A percentile compares a stretch with the other conserved stretches of the same genome.
Evolutionary conservation across 2,329 filamentous ascomycete species (phyloP).

Genomic region (Xylaria sp.): DNA sequence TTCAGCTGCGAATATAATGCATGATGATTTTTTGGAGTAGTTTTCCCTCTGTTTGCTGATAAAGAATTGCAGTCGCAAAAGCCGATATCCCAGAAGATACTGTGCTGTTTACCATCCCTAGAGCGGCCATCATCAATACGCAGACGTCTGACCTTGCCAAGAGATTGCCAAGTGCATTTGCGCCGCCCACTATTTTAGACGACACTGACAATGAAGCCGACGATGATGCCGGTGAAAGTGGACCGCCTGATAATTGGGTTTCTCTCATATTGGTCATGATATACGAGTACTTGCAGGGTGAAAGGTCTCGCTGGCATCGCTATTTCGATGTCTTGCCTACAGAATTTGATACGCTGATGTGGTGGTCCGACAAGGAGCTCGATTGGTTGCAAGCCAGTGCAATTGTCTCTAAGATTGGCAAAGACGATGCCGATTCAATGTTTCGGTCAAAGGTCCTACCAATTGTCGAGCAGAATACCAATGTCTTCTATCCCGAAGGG

Average conservation of each 20-base stretch:
- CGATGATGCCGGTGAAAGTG: slow-evolving; percentile 49
- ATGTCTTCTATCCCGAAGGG: slow-evolving; percentile 58
- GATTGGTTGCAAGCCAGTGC: slow-evolving; percentile 79
- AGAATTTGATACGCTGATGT: slow-evolving; percentile 87
- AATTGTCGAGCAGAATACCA: slow-evolving; percentile 58
- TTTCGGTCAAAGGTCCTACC: slow-evolving; percentile 69
- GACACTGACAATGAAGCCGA: slow-evolving; percentile 54
- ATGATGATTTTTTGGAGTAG: too few species aligned
- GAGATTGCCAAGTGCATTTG: slow-evolving; percentile 66
- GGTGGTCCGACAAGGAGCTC: slow-evolving; percentile 80
- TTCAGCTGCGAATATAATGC: background rate
- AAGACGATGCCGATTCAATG: slow-evolving; percentile 73
- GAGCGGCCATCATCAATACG: slow-evolving; percentile 74
- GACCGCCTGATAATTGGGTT: slow-evolving; percentile 64
- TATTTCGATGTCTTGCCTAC: slow-evolving; percentile 81
- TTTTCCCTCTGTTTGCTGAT: slow-evolving; percentile 35
- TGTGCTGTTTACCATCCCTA: slow-evolving; percentile 82
- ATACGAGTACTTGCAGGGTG: slow-evolving; percentile 73
- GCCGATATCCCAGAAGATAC: slow-evolving; percentile 78
- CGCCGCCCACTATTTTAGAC: slow-evolving; percentile 49
- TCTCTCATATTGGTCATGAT: slow-evolving; percentile 80
- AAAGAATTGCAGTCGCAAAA: slow-evolving; percentile 69
- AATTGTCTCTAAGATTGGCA: slow-evolving; percentile 81
- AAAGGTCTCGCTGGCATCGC: slow-evolving; percentile 75
- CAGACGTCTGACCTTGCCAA: slow-evolving; percentile 76